Conservation (phyloP, 164 flowering plant genomes). For the Echeveria elegans region DNA sequence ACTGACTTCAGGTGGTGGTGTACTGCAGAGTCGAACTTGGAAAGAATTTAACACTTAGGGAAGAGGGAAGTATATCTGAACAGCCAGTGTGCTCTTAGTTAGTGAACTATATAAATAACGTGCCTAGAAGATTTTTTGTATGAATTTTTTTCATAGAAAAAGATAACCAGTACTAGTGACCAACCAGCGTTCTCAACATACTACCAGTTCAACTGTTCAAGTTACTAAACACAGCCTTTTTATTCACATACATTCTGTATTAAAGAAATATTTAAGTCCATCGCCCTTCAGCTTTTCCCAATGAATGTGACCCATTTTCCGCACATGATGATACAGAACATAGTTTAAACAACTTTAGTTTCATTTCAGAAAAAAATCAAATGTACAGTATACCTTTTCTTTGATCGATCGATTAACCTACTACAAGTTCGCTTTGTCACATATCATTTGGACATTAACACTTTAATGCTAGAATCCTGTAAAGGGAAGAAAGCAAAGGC, state of each 20-base stretch:
- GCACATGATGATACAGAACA: not conserved
- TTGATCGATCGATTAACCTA: not conserved
- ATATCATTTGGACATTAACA: not conserved
- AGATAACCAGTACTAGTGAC: not conserved
- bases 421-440: not conserved
- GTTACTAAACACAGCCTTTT: slow-evolving; percentile 6
- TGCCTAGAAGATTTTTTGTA: not conserved
- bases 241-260: not conserved
- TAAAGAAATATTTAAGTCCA: not conserved
- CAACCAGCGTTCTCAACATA: not conserved
- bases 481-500: not conserved
- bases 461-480: not conserved
- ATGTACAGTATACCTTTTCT: not conserved
- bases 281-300: not conserved
- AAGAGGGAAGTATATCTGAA: slow-evolving; percentile 9
- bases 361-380: no score
- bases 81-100: slow-evolving; percentile 7
- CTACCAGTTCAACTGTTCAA: not conserved
- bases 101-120: not conserved
- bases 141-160: not conserved
- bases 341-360: not conserved
- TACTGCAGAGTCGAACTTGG: not conserved
- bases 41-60: not conserved
- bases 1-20: not conserved
- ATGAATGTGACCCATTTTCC: not conserved